Base-by-base conservation (phyloP, 768 basidiomycete species). In the Serendipita indica region DNA sequence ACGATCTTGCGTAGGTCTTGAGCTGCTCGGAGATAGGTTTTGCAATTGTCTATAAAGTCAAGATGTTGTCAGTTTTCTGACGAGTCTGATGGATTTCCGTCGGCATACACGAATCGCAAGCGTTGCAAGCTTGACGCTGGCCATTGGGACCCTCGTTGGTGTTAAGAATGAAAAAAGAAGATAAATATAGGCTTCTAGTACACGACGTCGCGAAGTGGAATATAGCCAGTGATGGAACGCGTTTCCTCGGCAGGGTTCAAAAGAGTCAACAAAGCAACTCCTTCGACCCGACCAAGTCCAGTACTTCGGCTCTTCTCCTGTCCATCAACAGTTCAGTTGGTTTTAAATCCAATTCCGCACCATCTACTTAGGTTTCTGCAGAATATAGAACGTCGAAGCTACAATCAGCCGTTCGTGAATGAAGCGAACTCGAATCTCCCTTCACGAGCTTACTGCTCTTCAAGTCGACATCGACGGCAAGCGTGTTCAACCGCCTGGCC, bases 1-100 rank as follows among this genome's bases (percentile, higher is more conserved):
- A 88, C 86, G 86, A 77, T 64, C 75, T 79, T 0, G 83, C 87
- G 67, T 87, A 86, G 49, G 73, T 73, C 70, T 82, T 88, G 45
- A 89, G 71, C 56, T 75, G 75, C 30, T 74, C 70, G 57, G 83
- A 82, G 63, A 89, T 86, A 56, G 88, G 87, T 70, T 89, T 89
- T 57, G 87, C 86, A 67, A 88, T 68, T n/a, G 86, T 89, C 86
- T 89, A 45, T 34, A 61, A 57, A 61, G 62, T 58, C n/a, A 33
- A 20, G 14, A 34, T 7, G 22, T 20, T 12, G 32, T 60, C 37
- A 34, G 13, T 39, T 33, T 46, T n/a, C 30, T 57, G 14, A 30
- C 32, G 5, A 16, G 18, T 16, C 18, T 28, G 39, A 20, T 49
- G n/a, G n/a, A n/a, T n/a, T n/a, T n/a, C n/a, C n/a, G n/a, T 34